phyloP scores from a whole-genome alignment of 345 rosid genomes.

The Populus alba region DNA sequence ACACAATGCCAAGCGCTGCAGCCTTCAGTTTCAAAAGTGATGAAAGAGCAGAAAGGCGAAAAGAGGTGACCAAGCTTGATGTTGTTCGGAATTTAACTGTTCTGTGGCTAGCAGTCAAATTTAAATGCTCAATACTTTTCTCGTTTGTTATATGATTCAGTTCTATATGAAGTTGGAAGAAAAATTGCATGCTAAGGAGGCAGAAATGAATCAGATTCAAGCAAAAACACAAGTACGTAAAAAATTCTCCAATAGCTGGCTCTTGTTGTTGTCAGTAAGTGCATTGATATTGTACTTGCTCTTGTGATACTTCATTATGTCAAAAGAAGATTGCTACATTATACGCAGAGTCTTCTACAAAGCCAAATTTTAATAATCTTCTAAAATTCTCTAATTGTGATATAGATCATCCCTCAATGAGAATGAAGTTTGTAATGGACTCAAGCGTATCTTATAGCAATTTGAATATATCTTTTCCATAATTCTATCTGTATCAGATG shows the following conservation, averaged over 20 bases:
- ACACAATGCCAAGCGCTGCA: constrained; percentile 34
- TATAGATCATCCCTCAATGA: background rate
- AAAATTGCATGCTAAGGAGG: constrained; percentile 69
- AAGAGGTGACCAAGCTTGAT: constrained; percentile 51
- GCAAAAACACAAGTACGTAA: constrained; percentile 64
- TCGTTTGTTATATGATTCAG: constrained; percentile 32
- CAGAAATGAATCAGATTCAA: constrained; percentile 60
- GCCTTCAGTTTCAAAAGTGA: constrained; percentile 57
- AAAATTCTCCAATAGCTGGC: background rate
- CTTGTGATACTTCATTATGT: background rate
- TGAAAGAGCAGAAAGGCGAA: constrained; percentile 78
- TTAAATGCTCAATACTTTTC: constrained; percentile 5
- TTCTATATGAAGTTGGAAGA: constrained; percentile 68
- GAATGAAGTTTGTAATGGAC: background rate
- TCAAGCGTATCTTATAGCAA: background rate
- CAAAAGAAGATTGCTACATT: background rate
- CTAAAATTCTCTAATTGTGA: background rate
- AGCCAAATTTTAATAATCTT: background rate
- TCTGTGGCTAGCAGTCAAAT: background rate
- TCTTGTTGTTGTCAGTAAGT: background rate
- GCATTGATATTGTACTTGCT: background rate
- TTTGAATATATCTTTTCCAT: background rate
- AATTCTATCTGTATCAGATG: background rate
- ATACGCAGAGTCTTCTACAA: background rate
- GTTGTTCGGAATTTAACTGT: background rate